These are phyloP conservation scores for Chaetomiaceae sp. DNA, from an alignment of 2,329 filamentous ascomycete species.

Conservation along the genomic window DNA sequence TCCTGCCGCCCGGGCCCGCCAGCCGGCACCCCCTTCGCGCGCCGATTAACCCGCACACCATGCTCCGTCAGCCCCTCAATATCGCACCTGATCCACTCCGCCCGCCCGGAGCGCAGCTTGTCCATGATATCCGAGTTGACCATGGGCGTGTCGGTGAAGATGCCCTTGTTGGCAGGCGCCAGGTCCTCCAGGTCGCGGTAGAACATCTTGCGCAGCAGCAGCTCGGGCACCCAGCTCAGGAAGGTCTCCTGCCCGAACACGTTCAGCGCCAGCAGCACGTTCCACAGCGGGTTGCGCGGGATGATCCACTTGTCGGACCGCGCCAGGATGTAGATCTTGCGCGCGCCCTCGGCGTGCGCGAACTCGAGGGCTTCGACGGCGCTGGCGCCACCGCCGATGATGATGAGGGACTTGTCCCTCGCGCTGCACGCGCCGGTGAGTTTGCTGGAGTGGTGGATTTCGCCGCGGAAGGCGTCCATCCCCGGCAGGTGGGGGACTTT, in stretches of 20 bases:
- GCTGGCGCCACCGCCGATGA: constrained; percentile 74
- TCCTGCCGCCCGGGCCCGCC: constrained; percentile 64
- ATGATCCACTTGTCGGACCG: constrained; percentile 85
- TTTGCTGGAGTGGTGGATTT: constrained; percentile 68
- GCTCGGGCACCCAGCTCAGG: constrained; percentile 72
- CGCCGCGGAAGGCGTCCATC: constrained; percentile 65
- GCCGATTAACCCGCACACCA: constrained; percentile 65
- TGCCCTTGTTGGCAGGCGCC: constrained; percentile 60
- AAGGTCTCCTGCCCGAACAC: constrained; percentile 71
- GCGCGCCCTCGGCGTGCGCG: constrained; percentile 59
- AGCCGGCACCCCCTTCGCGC: constrained; percentile 65
- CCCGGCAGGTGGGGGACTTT: constrained; percentile 66
- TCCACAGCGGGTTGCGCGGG: constrained; percentile 68
- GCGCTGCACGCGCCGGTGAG: constrained; percentile 55
- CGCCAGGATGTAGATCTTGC: constrained; percentile 65
- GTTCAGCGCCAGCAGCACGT: constrained; percentile 69
- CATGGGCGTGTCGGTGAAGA: constrained; percentile 85
- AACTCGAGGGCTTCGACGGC: constrained; percentile 81
- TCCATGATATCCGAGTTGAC: constrained; percentile 77
- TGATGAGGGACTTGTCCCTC: constrained; percentile 66
- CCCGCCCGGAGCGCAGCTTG: constrained; percentile 63
- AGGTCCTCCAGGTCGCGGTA: constrained; percentile 74
- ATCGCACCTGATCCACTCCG: constrained; percentile 76
- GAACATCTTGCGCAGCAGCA: constrained; percentile 68
- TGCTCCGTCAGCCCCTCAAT: constrained; percentile 58